Conservation (phyloP, 179 eudicot species). For the Spinacia oleracea region DNA sequence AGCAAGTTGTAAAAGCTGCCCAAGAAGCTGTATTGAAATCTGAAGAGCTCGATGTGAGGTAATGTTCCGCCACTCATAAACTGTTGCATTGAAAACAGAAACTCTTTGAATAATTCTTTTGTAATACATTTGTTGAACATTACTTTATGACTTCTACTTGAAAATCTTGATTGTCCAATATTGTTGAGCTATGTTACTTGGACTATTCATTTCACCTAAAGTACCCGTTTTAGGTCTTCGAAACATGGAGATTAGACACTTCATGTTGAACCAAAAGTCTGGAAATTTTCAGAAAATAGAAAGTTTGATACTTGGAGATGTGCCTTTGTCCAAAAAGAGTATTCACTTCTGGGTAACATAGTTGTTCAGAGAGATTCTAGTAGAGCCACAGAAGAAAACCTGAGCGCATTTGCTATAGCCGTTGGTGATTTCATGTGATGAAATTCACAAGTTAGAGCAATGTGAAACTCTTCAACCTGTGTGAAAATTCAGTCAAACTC, state of each 20-base stretch:
- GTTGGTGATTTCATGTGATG: background rate
- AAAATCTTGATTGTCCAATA: background rate
- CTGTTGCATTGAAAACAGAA: background rate
- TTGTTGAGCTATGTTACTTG: background rate
- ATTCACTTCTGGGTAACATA: background rate
- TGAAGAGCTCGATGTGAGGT: constrained; percentile 88
- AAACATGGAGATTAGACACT: background rate
- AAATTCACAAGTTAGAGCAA: background rate
- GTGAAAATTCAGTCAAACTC: background rate
- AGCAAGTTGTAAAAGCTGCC: constrained; percentile 86
- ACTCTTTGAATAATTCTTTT: background rate
- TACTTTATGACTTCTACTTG: background rate
- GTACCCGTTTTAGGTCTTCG: background rate
- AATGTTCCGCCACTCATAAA: constrained; percentile 5
- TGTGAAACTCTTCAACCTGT: background rate
- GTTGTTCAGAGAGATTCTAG: background rate
- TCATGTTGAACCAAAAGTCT: background rate
- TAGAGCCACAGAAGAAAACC: background rate
- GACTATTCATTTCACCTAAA: background rate
- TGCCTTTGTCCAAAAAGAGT: background rate
- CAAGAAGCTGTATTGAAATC: constrained; percentile 84
- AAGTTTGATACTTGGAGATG: background rate
- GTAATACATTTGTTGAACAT: background rate
- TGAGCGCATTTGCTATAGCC: background rate
- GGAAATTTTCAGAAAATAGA: background rate